Evolutionary conservation across 208 protist genomes (phyloP), one percentile per base, ranked within the genome.

Genomic region (Herpetomonas muscarum): DNA sequence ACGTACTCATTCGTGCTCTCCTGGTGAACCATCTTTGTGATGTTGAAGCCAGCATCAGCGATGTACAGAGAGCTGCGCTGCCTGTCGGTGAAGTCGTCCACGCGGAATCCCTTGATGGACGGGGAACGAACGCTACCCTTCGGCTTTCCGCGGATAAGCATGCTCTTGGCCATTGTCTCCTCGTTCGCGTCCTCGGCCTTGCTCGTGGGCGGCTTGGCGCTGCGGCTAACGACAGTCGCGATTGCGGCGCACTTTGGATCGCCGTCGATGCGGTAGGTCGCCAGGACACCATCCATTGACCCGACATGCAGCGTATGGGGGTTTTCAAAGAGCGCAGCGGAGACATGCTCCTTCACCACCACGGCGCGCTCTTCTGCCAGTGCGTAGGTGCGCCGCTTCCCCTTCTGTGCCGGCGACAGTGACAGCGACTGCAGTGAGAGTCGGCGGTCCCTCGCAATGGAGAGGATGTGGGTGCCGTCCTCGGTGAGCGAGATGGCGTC

Each of bases 271-370:
- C 44, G 63, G 61, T 94, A 93, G 17, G 78, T 89, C 19, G 67
- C 72, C 10, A 96, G 67, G 22, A 81, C 67, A 37, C 84, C 84
- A 41, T 93, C 84, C 47, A 81, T 76, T 24, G 81, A 61, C 13
- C 87, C 87, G 24, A 91, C 53, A 61, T 93, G 80, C 36, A 92
- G 71, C 21, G 66, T 53, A 19, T 50, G 58, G 0, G 79, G 39
- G 41, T 61, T 55, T 52, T 90, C 81, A 67, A 92, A 93, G 47
- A 68, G 39, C 5, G 86, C 85, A 22, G 39, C 53, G 19, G 76
- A 76, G 19, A 93, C 59, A 61, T 84, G 73, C 53, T 93, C 89
- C 66, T 85, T 90, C 22, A 92, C 70, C 7, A 87, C 90, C n/a
- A 92, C 64, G 13, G 72, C 70, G 34, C 87, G 78, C 39, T 55